These are phyloP conservation scores for Populus hybrid DNA, from an alignment of 441 rosid genomes.

Conservation along the genomic window DNA sequence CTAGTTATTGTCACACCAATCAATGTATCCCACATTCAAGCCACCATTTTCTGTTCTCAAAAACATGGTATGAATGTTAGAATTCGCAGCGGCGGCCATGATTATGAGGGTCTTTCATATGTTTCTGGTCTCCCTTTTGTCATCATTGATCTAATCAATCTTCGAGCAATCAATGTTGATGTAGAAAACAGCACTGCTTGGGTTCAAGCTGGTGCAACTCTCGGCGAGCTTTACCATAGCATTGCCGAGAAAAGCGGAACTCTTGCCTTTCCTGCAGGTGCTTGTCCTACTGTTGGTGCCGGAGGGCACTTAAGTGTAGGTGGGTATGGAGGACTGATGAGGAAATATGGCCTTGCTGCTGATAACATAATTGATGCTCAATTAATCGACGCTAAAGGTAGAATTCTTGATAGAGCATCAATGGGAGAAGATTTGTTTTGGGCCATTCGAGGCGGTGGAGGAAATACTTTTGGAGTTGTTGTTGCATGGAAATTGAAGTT, in stretches of 20 bases:
- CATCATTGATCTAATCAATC: constrained; percentile 30
- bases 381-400: constrained; percentile 46
- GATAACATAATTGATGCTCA: constrained; percentile 54
- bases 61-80: constrained; percentile 33
- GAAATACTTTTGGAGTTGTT: constrained; percentile 54
- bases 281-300: constrained; percentile 51
- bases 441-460: constrained; percentile 73
- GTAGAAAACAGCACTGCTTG: constrained; percentile 42
- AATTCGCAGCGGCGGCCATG: constrained; percentile 62
- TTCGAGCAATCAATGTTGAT: constrained; percentile 18
- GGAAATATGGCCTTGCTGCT: constrained; percentile 56
- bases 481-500: constrained; percentile 59
- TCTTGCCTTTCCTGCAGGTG: constrained; percentile 52
- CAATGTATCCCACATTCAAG: constrained; percentile 42
- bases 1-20: constrained; percentile 45
- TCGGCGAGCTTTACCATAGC: constrained; percentile 53
- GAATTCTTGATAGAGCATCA: constrained; percentile 32
- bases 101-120: constrained; percentile 60
- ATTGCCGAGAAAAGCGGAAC: constrained; percentile 38
- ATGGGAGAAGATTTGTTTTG: constrained; percentile 66
- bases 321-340: constrained; percentile 46
- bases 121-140: constrained; percentile 35
- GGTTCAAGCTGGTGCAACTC: constrained; percentile 54
- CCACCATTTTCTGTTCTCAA: constrained; percentile 39
- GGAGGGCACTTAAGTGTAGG: constrained; percentile 68